These are phyloP conservation scores for Aspergillus viridinutans DNA, from an alignment of 2,329 filamentous ascomycete species.

Conservation along the genomic window DNA sequence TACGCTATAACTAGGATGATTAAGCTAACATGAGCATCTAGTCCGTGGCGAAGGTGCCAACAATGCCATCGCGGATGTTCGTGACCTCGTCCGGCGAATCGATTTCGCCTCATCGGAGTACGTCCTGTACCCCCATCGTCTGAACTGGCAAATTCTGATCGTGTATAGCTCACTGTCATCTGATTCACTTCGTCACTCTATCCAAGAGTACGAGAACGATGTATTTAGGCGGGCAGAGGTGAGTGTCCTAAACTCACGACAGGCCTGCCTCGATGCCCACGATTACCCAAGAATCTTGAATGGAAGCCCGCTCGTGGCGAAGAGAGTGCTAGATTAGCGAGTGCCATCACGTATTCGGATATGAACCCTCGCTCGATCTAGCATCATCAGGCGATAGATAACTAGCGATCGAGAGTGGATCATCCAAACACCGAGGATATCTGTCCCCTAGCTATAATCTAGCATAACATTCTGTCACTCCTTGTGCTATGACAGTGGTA, in stretches of 20 bases:
- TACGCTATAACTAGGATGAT: neutral
- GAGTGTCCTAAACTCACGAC: slow-evolving; percentile 49
- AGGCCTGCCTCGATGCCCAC: slow-evolving; percentile 54
- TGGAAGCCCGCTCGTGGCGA: slow-evolving; percentile 36
- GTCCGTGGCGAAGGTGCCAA: slow-evolving; percentile 57
- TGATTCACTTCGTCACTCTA: slow-evolving; percentile 4
- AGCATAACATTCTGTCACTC: too few relatives aligned
- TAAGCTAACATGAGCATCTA: slow-evolving; percentile 20
- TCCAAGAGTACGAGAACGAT: slow-evolving; percentile 41
- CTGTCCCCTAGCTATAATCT: neutral
- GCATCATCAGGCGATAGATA: too few relatives aligned
- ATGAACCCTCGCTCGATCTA: too few relatives aligned
- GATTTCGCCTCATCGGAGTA: slow-evolving; percentile 11
- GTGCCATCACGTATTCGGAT: too few relatives aligned
- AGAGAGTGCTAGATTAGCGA: slow-evolving; percentile 22
- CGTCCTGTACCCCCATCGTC: neutral
- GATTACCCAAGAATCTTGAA: slow-evolving; percentile 44
- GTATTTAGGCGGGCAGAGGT: slow-evolving; percentile 43
- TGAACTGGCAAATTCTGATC: neutral
- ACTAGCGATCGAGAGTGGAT: too few relatives aligned
- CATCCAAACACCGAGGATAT: neutral
- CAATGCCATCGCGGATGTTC: slow-evolving; percentile 52
- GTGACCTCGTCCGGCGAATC: slow-evolving; percentile 39
- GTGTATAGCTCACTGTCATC: slow-evolving; percentile 9
- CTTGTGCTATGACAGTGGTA: too few relatives aligned